Base-by-base conservation (phyloP, 495 filamentous ascomycete genomes). In the Umbilicaria muhlenbergii region DNA sequence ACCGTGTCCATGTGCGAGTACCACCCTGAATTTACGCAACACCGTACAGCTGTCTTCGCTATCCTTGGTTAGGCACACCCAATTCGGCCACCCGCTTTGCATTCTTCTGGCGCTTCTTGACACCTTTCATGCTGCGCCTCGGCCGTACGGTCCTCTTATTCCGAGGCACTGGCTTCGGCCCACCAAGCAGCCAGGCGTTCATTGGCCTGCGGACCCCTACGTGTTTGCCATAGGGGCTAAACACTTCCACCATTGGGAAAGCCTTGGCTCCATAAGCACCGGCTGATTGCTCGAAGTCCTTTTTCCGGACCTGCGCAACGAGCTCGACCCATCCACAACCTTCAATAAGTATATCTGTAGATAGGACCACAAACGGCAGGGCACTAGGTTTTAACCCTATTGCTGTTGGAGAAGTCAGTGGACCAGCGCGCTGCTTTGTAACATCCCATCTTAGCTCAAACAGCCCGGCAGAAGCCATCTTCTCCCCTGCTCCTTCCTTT, bases 311-410 rank as follows among this genome's bases (percentile, higher is more conserved):
- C 59, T 96, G 88, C 12, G 79, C 77, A 5, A 74, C 79, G 15
- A 99, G 58, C 58, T 99, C 91, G 7, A 99, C 70, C 89, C 92
- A 99, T 2, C 91, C 91, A 34, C 78, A 77, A 15, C 89, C 84
- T 51, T 94, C 86, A 32, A 99, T 77, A 7, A 99, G 63, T 33
- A 99, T 75, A 57, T 99, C 91, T 0, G 80, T 70, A 5, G 77
- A 70, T 42, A 88, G 66, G 3, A 95, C 75, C 10, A 68, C 70
- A 57, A 89, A 99, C 2, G 87, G 88, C 33, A 96, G 62, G 17
- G 50, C 47, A 0, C 78, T 61, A 0, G 61, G 49, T 17, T 67
- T 71, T 21, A 83, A 56, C 19, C 67, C 68, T 31, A 65, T 65
- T 2, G 68, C 77, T 31, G 60, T 56, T 38, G 57, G 63, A 11